Evolutionary conservation across 352 stramenopile genomes (phyloP).

Genomic region (Elongisporangium anandrum): DNA sequence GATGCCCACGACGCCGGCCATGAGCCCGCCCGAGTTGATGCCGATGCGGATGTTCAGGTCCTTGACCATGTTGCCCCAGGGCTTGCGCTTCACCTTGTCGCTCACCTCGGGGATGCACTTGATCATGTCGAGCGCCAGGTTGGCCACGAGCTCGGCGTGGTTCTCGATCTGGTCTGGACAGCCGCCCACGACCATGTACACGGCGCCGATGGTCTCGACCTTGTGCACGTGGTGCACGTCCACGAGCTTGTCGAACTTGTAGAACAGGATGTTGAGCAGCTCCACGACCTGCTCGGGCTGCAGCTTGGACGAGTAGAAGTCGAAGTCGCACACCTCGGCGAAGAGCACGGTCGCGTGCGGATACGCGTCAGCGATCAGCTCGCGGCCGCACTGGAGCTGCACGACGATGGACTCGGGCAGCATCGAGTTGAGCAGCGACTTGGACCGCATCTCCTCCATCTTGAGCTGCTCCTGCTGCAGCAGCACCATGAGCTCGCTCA

Average conservation of each 20-base stretch:
- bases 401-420: constrained; percentile 72
- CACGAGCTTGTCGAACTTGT: constrained; percentile 86
- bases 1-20: constrained; percentile 85
- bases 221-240: constrained; percentile 88
- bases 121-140: constrained; percentile 80
- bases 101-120: constrained; percentile 75
- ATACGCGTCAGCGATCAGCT: constrained; percentile 85
- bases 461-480: constrained; percentile 78
- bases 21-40: constrained; percentile 81
- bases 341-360: constrained; percentile 71
- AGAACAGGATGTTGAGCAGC: constrained; percentile 86
- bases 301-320: constrained; percentile 75
- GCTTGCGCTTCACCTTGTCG: constrained; percentile 63
- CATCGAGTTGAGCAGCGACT: constrained; percentile 81
- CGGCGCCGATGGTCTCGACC: constrained; percentile 87
- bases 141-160: constrained; percentile 77
- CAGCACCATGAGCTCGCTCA: constrained; percentile 82
- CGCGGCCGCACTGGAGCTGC: constrained; percentile 67
- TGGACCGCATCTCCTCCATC: constrained; percentile 76
- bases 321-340: constrained; percentile 81
- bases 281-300: constrained; percentile 83
- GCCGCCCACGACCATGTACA: constrained; percentile 87
- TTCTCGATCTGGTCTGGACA: constrained; percentile 66
- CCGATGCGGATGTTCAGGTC: constrained; percentile 84
- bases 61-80: constrained; percentile 60